Percentiles rank a stretch among this genome's conserved stretches.
Evolutionary conservation across 2,329 filamentous ascomycete genomes (phyloP).

Genomic region (Truncatella angustata): DNA sequence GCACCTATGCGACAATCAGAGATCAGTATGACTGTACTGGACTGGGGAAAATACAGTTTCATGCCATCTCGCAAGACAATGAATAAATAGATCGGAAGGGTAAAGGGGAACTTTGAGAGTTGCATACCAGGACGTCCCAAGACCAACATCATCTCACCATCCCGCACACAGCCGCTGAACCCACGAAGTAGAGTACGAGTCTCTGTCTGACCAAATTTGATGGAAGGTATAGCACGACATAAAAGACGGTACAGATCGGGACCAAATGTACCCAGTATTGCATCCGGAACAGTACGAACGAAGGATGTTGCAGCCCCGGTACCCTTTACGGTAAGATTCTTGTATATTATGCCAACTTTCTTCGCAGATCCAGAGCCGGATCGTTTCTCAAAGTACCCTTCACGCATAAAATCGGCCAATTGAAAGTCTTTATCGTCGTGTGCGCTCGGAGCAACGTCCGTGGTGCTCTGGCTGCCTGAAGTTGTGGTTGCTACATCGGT

Average conservation of each 20-base stretch:
- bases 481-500: slow-evolving; percentile 22
- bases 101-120: too few relatives aligned
- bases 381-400: slow-evolving; percentile 74
- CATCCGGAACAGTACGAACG: slow-evolving; percentile 71
- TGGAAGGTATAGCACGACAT: slow-evolving; percentile 33
- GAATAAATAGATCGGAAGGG: too few relatives aligned
- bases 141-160: slow-evolving; percentile 68
- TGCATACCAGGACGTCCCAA: slow-evolving; percentile 57
- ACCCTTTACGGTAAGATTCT: slow-evolving; percentile 73
- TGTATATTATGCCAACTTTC: slow-evolving; percentile 75
- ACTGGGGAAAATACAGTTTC: not conserved
- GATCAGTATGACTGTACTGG: too few relatives aligned
- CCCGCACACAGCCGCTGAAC: slow-evolving; percentile 65
- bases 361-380: slow-evolving; percentile 66
- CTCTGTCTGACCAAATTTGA: slow-evolving; percentile 21
- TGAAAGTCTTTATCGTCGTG: slow-evolving; percentile 55
- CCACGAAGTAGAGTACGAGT: slow-evolving; percentile 55
- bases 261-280: slow-evolving; percentile 75
- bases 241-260: slow-evolving; percentile 72
- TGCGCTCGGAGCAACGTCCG: slow-evolving; percentile 48
- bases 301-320: slow-evolving; percentile 64
- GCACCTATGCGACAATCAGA: too few relatives aligned
- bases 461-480: slow-evolving; percentile 31
- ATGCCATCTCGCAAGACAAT: not conserved
- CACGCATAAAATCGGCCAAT: slow-evolving; percentile 67